These are phyloP conservation scores for Urochloa ruziziensis DNA, from an alignment of 176 grass and related monocot genomes.

Conservation along the genomic window DNA sequence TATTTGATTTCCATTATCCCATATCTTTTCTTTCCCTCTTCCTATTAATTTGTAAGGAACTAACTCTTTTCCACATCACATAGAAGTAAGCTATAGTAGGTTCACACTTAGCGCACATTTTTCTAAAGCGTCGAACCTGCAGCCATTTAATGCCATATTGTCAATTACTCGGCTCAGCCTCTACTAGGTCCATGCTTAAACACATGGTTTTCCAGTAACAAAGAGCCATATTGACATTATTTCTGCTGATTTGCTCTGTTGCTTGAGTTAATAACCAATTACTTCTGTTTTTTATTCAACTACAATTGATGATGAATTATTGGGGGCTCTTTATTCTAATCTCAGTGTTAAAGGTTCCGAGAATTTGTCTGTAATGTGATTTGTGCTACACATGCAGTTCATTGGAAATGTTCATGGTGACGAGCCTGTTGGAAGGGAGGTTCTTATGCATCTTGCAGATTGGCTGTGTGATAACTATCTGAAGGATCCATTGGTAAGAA, in stretches of 20 bases:
- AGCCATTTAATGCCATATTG: not conserved
- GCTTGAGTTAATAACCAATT: not conserved
- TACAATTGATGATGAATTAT: not conserved
- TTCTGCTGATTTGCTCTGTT: not conserved
- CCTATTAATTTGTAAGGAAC: not conserved
- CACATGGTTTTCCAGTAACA: not conserved
- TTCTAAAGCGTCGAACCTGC: not conserved
- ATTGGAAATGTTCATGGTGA: slow-evolving; percentile 97
- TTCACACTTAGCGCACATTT: not conserved
- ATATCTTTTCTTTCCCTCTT: not conserved
- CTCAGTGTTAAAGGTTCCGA: not conserved
- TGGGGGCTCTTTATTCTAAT: not conserved
- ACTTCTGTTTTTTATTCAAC: not conserved
- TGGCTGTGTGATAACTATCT: slow-evolving; percentile 90
- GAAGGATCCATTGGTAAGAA: slow-evolving; percentile 74
- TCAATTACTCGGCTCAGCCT: not conserved
- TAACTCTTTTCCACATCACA: not conserved
- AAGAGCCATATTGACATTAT: not conserved
- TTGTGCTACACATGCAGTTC: slow-evolving; percentile 49
- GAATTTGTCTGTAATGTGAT: slow-evolving; percentile 5
- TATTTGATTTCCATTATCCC: not conserved
- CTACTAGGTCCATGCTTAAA: not conserved
- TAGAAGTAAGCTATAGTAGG: not conserved
- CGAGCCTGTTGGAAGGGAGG: slow-evolving; percentile 92
- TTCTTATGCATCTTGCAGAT: slow-evolving; percentile 85